Conservation (phyloP, 2,329 filamentous ascomycete genomes). For the Sporothrix brunneoviolacea region DNA sequence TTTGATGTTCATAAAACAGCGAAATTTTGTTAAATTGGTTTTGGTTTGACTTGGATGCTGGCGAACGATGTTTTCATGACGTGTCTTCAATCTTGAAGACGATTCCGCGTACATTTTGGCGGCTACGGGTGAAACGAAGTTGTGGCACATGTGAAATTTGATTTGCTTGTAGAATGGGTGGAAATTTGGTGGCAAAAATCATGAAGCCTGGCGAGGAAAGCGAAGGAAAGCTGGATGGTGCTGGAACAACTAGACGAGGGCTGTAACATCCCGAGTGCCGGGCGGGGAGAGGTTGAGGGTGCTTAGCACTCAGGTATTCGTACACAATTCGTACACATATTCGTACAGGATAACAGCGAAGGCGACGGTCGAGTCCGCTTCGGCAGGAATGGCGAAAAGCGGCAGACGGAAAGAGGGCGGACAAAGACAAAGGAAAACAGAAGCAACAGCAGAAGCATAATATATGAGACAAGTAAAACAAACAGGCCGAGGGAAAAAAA, state of each 20-base stretch:
- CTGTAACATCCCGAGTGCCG: no score
- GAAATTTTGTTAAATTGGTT: no score
- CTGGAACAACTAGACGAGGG: background rate
- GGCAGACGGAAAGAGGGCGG: background rate
- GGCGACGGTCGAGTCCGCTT: background rate
- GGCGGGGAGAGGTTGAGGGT: background rate
- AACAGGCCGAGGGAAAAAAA: background rate
- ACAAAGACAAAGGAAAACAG: background rate
- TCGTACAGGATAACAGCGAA: background rate
- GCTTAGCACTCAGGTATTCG: background rate
- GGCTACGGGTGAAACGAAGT: slow-evolving; percentile 3
- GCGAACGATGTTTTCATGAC: no score
- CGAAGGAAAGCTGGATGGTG: background rate
- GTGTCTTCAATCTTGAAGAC: no score
- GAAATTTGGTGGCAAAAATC: background rate
- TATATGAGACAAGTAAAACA: no score
- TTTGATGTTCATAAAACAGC: no score
- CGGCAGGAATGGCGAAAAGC: background rate
- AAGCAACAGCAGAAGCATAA: no score
- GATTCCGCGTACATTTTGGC: background rate
- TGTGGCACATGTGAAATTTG: background rate
- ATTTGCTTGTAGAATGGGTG: background rate
- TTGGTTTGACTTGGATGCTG: no score
- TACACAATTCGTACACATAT: background rate
- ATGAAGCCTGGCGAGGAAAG: background rate